phyloP scores from a whole-genome alignment of 805 yeast species.

The Suhomyces tanzawaensis region DNA sequence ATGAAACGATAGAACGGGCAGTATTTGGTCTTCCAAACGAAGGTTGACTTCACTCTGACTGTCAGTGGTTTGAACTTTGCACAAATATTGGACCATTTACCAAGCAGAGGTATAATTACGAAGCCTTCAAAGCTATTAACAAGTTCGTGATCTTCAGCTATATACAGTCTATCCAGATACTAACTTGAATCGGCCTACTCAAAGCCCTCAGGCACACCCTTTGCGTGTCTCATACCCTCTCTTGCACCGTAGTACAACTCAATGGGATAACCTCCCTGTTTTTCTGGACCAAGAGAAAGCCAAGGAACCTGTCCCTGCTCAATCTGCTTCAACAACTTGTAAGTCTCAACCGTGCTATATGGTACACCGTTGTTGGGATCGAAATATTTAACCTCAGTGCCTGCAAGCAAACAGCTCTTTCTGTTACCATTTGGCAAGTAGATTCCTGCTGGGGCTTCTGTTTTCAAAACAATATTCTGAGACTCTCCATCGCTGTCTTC shows the following conservation, averaged over 20 bases:
- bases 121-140: no score
- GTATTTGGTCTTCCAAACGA: no score
- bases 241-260: slow-evolving; percentile 42
- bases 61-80: no score
- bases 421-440: slow-evolving; percentile 67
- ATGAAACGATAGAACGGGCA: no score
- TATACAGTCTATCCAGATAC: no score
- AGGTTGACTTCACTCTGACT: no score
- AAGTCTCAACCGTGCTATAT: slow-evolving; percentile 80
- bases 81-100: no score
- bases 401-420: slow-evolving; percentile 71
- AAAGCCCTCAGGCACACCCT: slow-evolving; percentile 88
- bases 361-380: slow-evolving; percentile 90
- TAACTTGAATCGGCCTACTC: no score
- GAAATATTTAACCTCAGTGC: slow-evolving; percentile 74
- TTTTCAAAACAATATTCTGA: slow-evolving; percentile 46
- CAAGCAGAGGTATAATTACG: no score
- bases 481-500: slow-evolving; percentile 41
- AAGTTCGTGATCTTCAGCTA: no score
- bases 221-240: slow-evolving; percentile 67
- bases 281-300: slow-evolving; percentile 48
- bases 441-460: slow-evolving; percentile 74
- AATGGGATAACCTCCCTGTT: slow-evolving; percentile 52
- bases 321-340: slow-evolving; percentile 54
- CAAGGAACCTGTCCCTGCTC: slow-evolving; percentile 51